These are phyloP conservation scores for Hippophae rhamnoides DNA, from an alignment of 306 rosid species.

Conservation along the genomic window DNA sequence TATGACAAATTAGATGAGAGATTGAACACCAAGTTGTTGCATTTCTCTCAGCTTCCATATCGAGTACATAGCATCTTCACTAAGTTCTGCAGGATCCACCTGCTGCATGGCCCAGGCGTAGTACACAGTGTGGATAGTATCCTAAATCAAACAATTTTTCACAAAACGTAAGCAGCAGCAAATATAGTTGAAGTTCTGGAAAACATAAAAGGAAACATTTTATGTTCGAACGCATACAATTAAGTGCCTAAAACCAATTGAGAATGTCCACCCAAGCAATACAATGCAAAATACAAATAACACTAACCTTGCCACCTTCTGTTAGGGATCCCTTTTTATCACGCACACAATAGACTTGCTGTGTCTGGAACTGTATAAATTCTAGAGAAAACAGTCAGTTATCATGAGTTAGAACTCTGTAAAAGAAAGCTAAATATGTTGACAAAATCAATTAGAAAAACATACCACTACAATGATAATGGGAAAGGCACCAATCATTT, in stretches of 20 bases:
- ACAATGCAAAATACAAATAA: not conserved
- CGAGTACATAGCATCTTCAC: conserved; percentile 51
- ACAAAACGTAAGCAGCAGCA: not conserved
- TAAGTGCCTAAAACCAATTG: too few relatives aligned
- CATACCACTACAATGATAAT: conserved; percentile 58
- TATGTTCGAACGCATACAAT: too few relatives aligned
- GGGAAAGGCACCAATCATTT: conserved; percentile 76
- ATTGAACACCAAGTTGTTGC: conserved; percentile 61
- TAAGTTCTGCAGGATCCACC: conserved; percentile 62
- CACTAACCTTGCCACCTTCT: conserved; percentile 84
- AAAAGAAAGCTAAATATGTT: conserved; percentile 6
- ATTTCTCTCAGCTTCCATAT: conserved; percentile 86
- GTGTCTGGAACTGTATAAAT: conserved; percentile 73
- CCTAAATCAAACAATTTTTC: conserved; percentile 28
- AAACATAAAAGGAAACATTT: too few relatives aligned
- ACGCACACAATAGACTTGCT: conserved; percentile 80
- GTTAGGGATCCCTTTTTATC: conserved; percentile 59
- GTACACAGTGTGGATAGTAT: conserved; percentile 75
- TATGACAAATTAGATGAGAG: conserved; percentile 49
- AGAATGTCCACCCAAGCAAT: too few relatives aligned
- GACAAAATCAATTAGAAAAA: not conserved
- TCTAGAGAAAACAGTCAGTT: conserved; percentile 8
- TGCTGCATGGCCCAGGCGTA: conserved; percentile 83
- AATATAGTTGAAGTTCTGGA: too few relatives aligned
- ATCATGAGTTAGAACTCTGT: conserved; percentile 13